Evolutionary conservation across 208 protist genomes (phyloP).

Genomic region (Paratrypanosoma confusum): DNA sequence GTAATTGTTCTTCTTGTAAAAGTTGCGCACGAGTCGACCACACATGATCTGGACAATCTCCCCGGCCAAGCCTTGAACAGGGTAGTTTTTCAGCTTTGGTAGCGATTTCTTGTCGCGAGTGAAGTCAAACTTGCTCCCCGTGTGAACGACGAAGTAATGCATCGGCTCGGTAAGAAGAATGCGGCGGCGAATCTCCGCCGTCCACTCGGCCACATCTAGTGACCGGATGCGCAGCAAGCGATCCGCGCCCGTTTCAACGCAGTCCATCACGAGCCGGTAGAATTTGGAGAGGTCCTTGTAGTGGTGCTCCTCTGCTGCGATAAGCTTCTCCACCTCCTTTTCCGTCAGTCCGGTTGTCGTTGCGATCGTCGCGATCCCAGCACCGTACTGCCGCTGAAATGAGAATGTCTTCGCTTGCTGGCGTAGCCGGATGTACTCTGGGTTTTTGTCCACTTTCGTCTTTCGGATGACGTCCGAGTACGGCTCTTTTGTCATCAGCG

Average conservation of each 20-base stretch:
- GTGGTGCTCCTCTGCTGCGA: conserved; percentile 76
- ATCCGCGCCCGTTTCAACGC: conserved; percentile 64
- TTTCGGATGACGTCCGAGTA: conserved; percentile 83
- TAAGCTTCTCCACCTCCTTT: conserved; percentile 74
- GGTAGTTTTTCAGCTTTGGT: conserved; percentile 86
- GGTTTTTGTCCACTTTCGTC: conserved; percentile 70
- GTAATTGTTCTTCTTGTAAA: conserved; percentile 69
- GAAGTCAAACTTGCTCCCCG: conserved; percentile 85
- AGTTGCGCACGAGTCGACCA: conserved; percentile 67
- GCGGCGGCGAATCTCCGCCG: conserved; percentile 49
- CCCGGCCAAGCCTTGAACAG: conserved; percentile 77
- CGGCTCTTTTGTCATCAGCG: conserved; percentile 83
- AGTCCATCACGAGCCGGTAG: conserved; percentile 71
- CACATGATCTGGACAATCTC: conserved; percentile 89
- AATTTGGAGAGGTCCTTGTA: conserved; percentile 73
- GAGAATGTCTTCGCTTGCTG: conserved; percentile 89
- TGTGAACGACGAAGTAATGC: conserved; percentile 78
- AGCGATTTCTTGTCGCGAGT: conserved; percentile 67
- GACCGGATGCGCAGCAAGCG: conserved; percentile 64
- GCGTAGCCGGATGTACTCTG: conserved; percentile 78
- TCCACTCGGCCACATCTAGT: conserved; percentile 45
- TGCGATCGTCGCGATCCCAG: conserved; percentile 63
- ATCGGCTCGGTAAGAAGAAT: conserved; percentile 70
- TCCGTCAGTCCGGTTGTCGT: conserved; percentile 80
- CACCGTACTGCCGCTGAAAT: conserved; percentile 88